Evolutionary conservation across 495 filamentous ascomycete species (phyloP), one percentile per base, ranked within the genome.

Genomic region (Xylaria palmicola): DNA sequence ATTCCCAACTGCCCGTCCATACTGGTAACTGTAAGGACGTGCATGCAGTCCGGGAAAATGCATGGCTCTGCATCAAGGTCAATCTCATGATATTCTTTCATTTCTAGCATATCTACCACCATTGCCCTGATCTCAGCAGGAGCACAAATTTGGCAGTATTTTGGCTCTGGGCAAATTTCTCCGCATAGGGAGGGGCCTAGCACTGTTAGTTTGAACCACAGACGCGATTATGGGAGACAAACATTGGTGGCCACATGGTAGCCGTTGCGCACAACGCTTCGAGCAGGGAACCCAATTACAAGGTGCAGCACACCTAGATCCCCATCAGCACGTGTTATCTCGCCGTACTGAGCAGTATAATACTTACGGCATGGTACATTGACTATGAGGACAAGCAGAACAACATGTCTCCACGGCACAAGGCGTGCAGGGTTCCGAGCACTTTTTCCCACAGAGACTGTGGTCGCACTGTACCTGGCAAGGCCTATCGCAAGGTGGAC

Each of bases 1-100:
- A 91, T 81, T 0, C 76, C 78, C 77, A 91, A 82, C 34, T 77
- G 74, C 3, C 82, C 84, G 65, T 93, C 90, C 76, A 92, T 79
- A 9, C 74, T 88, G 24, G 78, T 72, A 7, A 85, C 62, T 0
- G 85, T 89, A 24, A 87, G 71, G 56, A 90, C 78, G 65, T 93
- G 89, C 0, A 86, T 86, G 72, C 90, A 92, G n/a, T 72, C 68
- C 0, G 84, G 85, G 40, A 93, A 78, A 12, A 92, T 80, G 63
- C 81, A 82, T 13, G 89, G 89, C 17, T 81, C 76, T 13, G 79
- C 73, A 45, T 88, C 69, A 5, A 90, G 65, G 63, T 91, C 74
- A 39, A 85, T 75, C 13, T 88, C 85, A 0, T 65, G 66, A 65
- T 86, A 91, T 7, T 74, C 65, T 27, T 73, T 68, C 12, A 74